Evolutionary conservation across 2,329 filamentous ascomycete genomes (phyloP).

Genomic region (Fusarium sp.): DNA sequence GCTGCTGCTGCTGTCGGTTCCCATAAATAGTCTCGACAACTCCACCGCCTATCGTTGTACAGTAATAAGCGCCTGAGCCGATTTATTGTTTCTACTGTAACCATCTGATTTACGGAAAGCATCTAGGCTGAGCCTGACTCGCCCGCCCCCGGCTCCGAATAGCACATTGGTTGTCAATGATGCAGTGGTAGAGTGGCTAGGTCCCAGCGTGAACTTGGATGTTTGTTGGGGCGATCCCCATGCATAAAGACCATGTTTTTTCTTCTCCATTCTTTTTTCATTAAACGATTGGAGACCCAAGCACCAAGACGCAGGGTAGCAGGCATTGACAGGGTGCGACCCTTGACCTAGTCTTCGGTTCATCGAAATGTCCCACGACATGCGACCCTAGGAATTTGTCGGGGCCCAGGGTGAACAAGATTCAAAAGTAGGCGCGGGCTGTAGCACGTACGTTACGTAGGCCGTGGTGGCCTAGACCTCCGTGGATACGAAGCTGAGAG

Average conservation of each 20-base stretch:
- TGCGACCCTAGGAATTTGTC: slow-evolving; percentile 30
- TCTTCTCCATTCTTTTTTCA: slow-evolving; percentile 27
- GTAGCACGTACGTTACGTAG: slow-evolving; percentile 34
- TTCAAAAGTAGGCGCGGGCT: slow-evolving; percentile 9
- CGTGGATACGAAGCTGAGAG: slow-evolving; percentile 10
- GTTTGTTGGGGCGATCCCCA: slow-evolving; percentile 41
- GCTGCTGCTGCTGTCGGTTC: slow-evolving; percentile 8
- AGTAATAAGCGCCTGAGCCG: slow-evolving; percentile 40
- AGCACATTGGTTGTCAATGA: slow-evolving; percentile 36
- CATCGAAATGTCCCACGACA: slow-evolving; percentile 25
- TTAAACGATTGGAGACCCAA: slow-evolving; percentile 30
- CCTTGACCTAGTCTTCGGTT: slow-evolving; percentile 21
- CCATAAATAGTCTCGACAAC: slow-evolving; percentile 3
- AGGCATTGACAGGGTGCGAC: slow-evolving; percentile 20
- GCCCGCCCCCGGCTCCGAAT: slow-evolving; percentile 19
- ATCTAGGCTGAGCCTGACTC: slow-evolving; percentile 39
- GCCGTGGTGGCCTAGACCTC: slow-evolving; percentile 26
- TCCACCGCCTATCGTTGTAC: slow-evolving; percentile 34
- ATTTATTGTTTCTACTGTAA: slow-evolving; percentile 11
- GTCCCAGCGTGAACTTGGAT: slow-evolving; percentile 31
- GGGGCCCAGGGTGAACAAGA: slow-evolving; percentile 12
- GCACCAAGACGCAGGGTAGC: slow-evolving; percentile 34
- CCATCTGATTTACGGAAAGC: slow-evolving; percentile 29
- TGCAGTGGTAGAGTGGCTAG: slow-evolving; percentile 41
- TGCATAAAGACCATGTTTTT: slow-evolving; percentile 33